phyloP scores from a whole-genome alignment of 169 alveolate genomes.

The Plasmodium gaboni region DNA sequence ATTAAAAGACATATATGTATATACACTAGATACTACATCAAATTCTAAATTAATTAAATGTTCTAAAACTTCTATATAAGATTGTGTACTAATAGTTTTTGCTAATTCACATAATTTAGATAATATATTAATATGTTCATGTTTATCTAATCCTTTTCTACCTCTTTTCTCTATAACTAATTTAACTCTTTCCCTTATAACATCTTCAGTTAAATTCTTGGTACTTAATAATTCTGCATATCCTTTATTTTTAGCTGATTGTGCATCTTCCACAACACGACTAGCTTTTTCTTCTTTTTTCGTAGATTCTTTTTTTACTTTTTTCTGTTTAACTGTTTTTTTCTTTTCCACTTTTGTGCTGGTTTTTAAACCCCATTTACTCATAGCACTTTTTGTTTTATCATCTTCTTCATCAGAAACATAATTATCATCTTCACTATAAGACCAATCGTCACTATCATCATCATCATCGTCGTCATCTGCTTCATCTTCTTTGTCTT shows the following conservation, averaged over 20 bases:
- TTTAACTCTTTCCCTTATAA: constrained; percentile 86
- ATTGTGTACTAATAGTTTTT: constrained; percentile 84
- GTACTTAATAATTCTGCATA: constrained; percentile 84
- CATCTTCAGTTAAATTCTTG: constrained; percentile 86
- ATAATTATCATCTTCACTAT: constrained; percentile 83
- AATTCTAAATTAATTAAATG: constrained; percentile 91
- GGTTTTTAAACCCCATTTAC: constrained; percentile 91
- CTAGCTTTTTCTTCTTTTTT: constrained; percentile 82
- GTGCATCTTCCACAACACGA: constrained; percentile 79
- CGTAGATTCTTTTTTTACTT: constrained; percentile 81
- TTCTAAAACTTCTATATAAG: constrained; percentile 89
- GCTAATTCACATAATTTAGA: constrained; percentile 90
- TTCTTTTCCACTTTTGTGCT: constrained; percentile 77
- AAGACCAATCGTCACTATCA: constrained; percentile 89
- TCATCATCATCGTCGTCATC: constrained; percentile 59
- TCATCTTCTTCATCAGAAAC: constrained; percentile 86
- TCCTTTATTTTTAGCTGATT: constrained; percentile 78
- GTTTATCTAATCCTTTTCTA: constrained; percentile 90
- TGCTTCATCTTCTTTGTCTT: constrained; percentile 5
- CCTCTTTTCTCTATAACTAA: constrained; percentile 92
- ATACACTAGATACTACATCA: constrained; percentile 91
- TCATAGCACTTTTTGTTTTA: constrained; percentile 88
- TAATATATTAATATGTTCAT: constrained; percentile 88
- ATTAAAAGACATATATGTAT: constrained; percentile 86
- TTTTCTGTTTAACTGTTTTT: constrained; percentile 75